Evolutionary conservation across 441 rosid genomes (phyloP).

Genomic region (Aleurites moluccanus): DNA sequence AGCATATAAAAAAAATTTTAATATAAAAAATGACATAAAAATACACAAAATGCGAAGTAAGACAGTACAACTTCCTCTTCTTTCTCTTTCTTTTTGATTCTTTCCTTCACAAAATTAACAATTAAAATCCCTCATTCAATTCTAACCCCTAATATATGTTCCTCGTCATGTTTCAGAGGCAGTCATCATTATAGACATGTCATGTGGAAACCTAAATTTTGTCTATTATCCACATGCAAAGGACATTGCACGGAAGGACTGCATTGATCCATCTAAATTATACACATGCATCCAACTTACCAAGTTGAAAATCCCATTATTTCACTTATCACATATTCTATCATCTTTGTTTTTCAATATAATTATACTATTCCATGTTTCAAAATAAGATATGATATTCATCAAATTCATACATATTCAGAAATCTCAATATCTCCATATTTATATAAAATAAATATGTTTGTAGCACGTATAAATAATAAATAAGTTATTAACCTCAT

Average conservation of each 20-base stretch:
- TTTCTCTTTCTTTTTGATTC: background rate
- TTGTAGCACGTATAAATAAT: no score
- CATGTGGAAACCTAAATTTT: conserved; percentile 6
- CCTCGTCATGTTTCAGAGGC: background rate
- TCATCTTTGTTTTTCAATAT: background rate
- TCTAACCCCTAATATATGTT: background rate
- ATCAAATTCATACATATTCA: no score
- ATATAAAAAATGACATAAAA: no score
- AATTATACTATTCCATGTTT: no score
- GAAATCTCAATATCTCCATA: no score
- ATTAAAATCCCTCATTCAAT: no score
- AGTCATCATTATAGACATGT: conserved; percentile 17
- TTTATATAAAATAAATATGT: no score
- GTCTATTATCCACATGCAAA: background rate
- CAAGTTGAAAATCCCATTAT: conserved; percentile 5
- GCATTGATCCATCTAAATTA: conserved; percentile 8
- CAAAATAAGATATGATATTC: no score
- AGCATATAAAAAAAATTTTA: no score
- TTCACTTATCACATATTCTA: background rate
- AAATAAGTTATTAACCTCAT: no score
- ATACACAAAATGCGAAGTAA: no score
- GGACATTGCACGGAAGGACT: conserved; percentile 5
- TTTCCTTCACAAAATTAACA: no score
- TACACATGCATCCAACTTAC: conserved; percentile 17
- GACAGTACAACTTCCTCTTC: background rate